Conservation (phyloP, 2,329 filamentous ascomycete genomes). For the Beauveria sp. region DNA sequence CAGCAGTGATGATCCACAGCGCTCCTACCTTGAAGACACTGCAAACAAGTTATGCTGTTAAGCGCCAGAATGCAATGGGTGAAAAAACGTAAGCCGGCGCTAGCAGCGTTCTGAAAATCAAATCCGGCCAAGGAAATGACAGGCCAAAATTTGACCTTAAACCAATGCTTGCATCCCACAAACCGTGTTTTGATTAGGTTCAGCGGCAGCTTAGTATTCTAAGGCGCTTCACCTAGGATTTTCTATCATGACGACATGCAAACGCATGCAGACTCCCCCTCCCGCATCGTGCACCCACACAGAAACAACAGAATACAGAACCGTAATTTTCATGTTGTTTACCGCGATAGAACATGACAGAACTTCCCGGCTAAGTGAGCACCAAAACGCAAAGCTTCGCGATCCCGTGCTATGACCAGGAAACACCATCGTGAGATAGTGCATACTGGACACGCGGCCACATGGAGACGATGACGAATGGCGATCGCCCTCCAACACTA, state of each 20-base stretch:
- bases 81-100: not conserved
- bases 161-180: not conserved
- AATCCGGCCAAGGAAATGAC: too few species aligned
- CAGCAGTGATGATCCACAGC: not conserved
- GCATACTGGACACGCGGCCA: too few species aligned
- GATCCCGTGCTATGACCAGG: too few species aligned
- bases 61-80: not conserved
- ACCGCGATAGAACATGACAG: too few species aligned
- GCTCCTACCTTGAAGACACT: not conserved
- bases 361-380: too few species aligned
- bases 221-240: not conserved
- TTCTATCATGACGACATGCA: not conserved
- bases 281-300: not conserved
- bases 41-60: not conserved
- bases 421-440: too few species aligned
- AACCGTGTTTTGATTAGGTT: not conserved
- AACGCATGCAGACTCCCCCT: not conserved
- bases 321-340: not conserved
- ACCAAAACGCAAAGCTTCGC: too few species aligned
- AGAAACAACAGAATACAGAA: not conserved
- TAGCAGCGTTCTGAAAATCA: not conserved
- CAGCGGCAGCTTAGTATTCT: not conserved
- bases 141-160: not conserved
- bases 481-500: not conserved
- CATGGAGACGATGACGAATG: too few species aligned